Base-by-base conservation (phyloP, 495 filamentous ascomycete genomes). In the Penicillium waksmanii region DNA sequence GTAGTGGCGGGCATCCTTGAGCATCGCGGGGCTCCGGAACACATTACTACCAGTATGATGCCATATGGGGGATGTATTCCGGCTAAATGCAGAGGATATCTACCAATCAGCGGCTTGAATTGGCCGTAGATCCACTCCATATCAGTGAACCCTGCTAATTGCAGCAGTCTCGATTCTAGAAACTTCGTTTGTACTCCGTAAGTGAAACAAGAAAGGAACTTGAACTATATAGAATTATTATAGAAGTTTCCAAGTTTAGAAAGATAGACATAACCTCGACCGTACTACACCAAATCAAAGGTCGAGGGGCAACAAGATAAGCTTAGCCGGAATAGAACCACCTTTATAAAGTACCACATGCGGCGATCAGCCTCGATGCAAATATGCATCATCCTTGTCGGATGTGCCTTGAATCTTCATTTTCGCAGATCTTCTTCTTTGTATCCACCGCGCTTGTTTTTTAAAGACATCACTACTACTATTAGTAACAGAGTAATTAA, bases 51-150 rank as follows among this genome's bases (percentile, higher is more conserved):
- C n/a, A n/a, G n/a, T n/a, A 38, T 40, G 23, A 11, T 52, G 42
- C 42, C 42, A 44, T 43, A 44, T 17, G 42, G n/a, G 42, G 17
- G 19, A 43, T 5, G 7, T 13, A 57, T 65, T 55, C 42, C 59
- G 66, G 66, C 64, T 69, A 69, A 67, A 67, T 67, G 12, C 57
- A 17, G 17, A 17, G 7, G 4, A 9, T n/a, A 44, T 9, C 42
- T 1, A 2, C 42, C 42, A 44, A 44, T 44, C n/a, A 19, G 17
- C 4, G n/a, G 15, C 5, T 9, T 9, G 17, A 44, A 17, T 44
- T 44, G 36, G 50, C 12, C 44, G 4, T 0, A 12, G 2, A 8
- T 15, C 6, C 35, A 55, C 53, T n/a, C n/a, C n/a, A n/a, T n/a
- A 17, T 34, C 25, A 33, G 7, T 40, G 17, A 15, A 23, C 17